A percentile compares a stretch with the other conserved stretches of the same genome.
Evolutionary conservation across 768 basidiomycete species (phyloP).

Genomic region (Tephrocybe sp.): DNA sequence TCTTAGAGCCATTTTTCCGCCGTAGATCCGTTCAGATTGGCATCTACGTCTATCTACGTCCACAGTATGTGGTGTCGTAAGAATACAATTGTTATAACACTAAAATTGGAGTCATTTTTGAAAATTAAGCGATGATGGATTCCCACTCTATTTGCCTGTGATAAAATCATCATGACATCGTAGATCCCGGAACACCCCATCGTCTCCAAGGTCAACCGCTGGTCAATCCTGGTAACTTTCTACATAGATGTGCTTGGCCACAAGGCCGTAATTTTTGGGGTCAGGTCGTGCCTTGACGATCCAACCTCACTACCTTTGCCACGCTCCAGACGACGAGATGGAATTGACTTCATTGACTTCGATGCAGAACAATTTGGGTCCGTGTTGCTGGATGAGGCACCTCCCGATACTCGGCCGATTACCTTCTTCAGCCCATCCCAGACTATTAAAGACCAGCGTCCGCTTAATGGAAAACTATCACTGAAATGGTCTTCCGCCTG

Average conservation of each 20-base stretch:
- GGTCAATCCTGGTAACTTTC: constrained; percentile 13
- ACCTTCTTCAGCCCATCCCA: constrained; percentile 20
- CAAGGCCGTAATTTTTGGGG: constrained; percentile 18
- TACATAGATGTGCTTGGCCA: constrained; percentile 18
- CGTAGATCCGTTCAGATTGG: neutral
- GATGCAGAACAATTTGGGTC: constrained; percentile 14
- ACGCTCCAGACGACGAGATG: constrained; percentile 32
- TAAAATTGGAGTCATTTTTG: constrained; percentile 12
- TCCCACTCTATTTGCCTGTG: constrained; percentile 11
- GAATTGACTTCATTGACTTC: constrained; percentile 15
- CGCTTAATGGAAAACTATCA: constrained; percentile 26
- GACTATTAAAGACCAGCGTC: constrained; percentile 40
- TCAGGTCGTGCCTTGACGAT: constrained; percentile 35
- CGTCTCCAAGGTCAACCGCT: constrained; percentile 28
- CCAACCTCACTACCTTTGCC: constrained; percentile 27
- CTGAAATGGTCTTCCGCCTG: constrained; percentile 57
- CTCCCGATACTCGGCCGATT: constrained; percentile 19
- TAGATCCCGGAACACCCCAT: constrained; percentile 23
- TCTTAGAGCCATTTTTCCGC: neutral
- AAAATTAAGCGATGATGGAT: constrained; percentile 17
- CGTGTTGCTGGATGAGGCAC: constrained; percentile 14
- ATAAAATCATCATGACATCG: constrained; percentile 13
- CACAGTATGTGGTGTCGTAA: constrained; percentile 21
- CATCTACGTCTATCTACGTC: constrained; percentile 24
- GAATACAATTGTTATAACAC: no score